Evolutionary conservation across 1,139 yeast species (phyloP).

Genomic region (Saccharomyces pastorianus): DNA sequence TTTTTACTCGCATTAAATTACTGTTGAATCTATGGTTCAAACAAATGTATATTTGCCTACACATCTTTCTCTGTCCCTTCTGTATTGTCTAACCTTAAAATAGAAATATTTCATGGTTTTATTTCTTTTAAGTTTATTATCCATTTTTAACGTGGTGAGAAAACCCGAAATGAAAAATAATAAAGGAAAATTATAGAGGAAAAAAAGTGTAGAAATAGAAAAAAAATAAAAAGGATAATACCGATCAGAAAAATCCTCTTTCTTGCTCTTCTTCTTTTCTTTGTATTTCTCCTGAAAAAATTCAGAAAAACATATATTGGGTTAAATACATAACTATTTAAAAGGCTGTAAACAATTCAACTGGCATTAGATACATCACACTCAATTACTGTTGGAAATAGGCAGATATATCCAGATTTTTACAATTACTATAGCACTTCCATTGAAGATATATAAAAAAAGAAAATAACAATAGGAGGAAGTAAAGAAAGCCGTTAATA

Average conservation of each 20-base stretch:
- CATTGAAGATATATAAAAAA: background rate
- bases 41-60: background rate
- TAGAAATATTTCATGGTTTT: background rate
- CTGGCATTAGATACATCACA: background rate
- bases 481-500: background rate
- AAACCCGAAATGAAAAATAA: constrained; percentile 1
- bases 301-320: background rate
- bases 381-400: background rate
- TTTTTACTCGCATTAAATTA: background rate
- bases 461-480: background rate
- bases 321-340: background rate
- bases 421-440: background rate
- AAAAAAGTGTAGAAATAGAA: background rate
- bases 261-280: background rate
- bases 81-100: background rate
- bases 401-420: background rate
- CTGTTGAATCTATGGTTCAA: background rate
- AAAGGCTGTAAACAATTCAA: background rate
- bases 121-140: background rate
- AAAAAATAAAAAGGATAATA: constrained; percentile 2
- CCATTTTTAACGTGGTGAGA: background rate
- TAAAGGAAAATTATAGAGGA: constrained; percentile 1
- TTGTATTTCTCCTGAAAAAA: background rate
- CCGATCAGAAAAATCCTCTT: background rate
- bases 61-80: background rate